Base-by-base conservation (phyloP, 2,329 filamentous ascomycete species). In the Madurella fahalii region DNA sequence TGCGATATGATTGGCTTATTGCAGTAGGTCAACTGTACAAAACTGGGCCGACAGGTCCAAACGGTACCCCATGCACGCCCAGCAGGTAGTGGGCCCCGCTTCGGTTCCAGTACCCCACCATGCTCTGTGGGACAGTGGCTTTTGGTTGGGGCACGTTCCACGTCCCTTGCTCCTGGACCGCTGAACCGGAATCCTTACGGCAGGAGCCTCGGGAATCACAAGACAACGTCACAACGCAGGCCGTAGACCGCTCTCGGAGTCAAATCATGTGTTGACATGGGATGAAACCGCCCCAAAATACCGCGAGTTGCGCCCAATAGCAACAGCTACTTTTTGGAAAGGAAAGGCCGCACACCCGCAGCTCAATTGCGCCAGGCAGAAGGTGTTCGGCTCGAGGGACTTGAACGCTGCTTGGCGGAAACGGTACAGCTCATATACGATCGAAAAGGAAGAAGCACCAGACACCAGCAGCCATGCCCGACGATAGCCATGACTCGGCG, bases 401-500 rank as follows among this genome's bases (percentile, higher is more conserved):
- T 25, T 25, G 49, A 40, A 25, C 25, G 25, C 4, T 25, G 25
- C 25, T 25, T 25, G 25, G 25, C 25, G 25, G 25, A 25, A 25
- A 25, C 7, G 25, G 25, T 25, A 37, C 31, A 34, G 31, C 31
- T 34, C n/a, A n/a, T 25, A 25, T 39, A 16, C 41, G 46, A 40
- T 41, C 50, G 32, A 39, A 43, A 46, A 44, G 25, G 51, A 53
- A 11, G 40, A 30, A n/a, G 53, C 54, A 46, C 34, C 42, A 66
- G 50, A 44, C 17, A 18, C 15, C 17, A 17, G 39, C 32, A 4
- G 18, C 46, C 50, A 77, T 77, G 75, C 17, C 53, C 30, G 56
- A 60, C 48, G 66, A 71, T 63, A 65, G 70, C 53, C 69, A 71
- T 46, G 69, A 74, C 58, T 64, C 71, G 11, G 67, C 72, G 60